Conservation (phyloP, 768 basidiomycete genomes). For the Rhizopogon roseolus region DNA sequence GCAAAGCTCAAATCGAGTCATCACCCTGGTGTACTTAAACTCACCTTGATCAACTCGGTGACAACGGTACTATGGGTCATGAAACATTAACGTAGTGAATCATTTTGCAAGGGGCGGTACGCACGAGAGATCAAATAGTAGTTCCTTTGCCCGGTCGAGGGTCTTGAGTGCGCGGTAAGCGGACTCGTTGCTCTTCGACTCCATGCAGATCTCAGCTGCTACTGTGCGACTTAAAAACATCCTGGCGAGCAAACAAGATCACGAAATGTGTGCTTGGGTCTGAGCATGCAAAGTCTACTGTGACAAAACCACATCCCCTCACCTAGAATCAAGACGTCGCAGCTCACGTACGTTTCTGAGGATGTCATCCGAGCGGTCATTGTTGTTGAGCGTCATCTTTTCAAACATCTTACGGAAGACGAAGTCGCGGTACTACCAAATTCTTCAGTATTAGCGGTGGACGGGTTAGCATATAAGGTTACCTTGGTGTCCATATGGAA, state of each 20-base stretch:
- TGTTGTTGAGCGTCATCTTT: constrained; percentile 41
- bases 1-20: constrained; percentile 6
- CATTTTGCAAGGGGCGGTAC: constrained; percentile 15
- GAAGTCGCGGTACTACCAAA: constrained; percentile 68
- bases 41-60: constrained; percentile 65
- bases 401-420: constrained; percentile 88
- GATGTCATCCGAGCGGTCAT: constrained; percentile 57
- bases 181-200: constrained; percentile 64
- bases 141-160: constrained; percentile 57
- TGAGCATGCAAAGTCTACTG: not conserved
- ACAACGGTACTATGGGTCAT: constrained; percentile 35
- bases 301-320: constrained; percentile 14
- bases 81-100: not conserved
- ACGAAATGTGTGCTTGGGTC: not conserved
- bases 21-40: not conserved
- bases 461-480: constrained; percentile 7
- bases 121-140: constrained; percentile 67
- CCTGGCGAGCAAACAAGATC: constrained; percentile 28
- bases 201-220: constrained; percentile 82
- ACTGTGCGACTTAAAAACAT: constrained; percentile 83
- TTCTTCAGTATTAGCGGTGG: constrained; percentile 1
- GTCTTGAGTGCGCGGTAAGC: constrained; percentile 67
- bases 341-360: constrained; percentile 67
- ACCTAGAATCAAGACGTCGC: constrained; percentile 67
- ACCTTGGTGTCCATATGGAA: constrained; percentile 79